A percentile compares a stretch with the other conserved stretches of the same genome.
These are phyloP conservation scores for Solanum pimpinellifolium DNA, from an alignment of 257 asterid genomes.

Conservation along the genomic window DNA sequence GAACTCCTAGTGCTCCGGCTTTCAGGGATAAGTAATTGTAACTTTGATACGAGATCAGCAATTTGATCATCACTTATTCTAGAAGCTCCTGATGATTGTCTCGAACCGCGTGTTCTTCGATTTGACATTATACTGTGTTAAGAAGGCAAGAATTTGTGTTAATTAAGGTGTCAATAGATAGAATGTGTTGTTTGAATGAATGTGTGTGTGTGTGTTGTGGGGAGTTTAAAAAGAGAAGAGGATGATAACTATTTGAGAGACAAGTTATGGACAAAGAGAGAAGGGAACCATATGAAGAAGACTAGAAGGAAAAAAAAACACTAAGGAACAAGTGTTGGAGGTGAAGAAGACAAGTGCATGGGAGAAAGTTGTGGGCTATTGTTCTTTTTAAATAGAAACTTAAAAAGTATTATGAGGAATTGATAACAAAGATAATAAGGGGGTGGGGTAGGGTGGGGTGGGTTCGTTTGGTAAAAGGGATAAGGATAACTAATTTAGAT, in stretches of 20 bases:
- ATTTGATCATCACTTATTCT: conserved; percentile 80
- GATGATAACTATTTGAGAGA: conserved; percentile 4
- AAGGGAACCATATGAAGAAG: conserved; percentile 3
- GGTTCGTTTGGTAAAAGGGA: neutral
- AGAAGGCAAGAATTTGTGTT: neutral
- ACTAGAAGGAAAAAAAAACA: neutral
- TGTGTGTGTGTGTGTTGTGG: neutral
- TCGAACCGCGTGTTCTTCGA: conserved; percentile 64
- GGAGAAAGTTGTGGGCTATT: conserved; percentile 49
- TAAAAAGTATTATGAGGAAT: neutral
- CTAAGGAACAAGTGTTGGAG: conserved; percentile 33
- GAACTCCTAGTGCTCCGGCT: conserved; percentile 47
- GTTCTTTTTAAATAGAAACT: conserved; percentile 27
- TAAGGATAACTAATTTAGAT: neutral
- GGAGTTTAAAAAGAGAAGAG: conserved; percentile 11
- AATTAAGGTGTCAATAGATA: neutral
- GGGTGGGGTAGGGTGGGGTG: neutral
- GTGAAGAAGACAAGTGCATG: conserved; percentile 74
- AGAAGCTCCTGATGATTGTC: conserved; percentile 57
- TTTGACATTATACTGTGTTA: conserved; percentile 44
- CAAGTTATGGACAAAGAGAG: conserved; percentile 28
- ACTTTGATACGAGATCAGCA: conserved; percentile 62
- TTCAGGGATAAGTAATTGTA: conserved; percentile 84
- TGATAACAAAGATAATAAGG: neutral
- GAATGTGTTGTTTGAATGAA: neutral